Evolutionary conservation across 2,329 filamentous ascomycete genomes (phyloP).

Genomic region (Alternaria atra): DNA sequence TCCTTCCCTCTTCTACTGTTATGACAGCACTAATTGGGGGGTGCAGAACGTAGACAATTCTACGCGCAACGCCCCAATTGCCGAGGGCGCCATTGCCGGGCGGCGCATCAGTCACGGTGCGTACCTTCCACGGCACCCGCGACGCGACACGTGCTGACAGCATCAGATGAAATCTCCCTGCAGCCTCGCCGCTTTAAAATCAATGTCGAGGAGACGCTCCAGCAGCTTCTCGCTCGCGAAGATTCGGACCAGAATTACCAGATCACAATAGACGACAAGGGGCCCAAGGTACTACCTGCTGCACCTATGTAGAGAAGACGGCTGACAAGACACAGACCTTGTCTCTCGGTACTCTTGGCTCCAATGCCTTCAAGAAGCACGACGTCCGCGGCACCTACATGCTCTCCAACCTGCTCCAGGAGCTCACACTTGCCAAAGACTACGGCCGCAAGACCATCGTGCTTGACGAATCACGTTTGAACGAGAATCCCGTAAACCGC

Average conservation of each 20-base stretch:
- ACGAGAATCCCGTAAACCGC: slow-evolving; percentile 93
- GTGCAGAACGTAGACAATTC: slow-evolving; percentile 40
- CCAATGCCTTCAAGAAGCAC: slow-evolving; percentile 85
- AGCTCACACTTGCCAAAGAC: slow-evolving; percentile 90
- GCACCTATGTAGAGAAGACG: background rate
- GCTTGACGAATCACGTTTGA: slow-evolving; percentile 87
- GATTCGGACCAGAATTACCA: slow-evolving; percentile 95
- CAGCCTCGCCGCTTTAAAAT: slow-evolving; percentile 83
- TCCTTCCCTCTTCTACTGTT: background rate
- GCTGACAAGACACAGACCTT: slow-evolving; percentile 67
- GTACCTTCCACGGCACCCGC: slow-evolving; percentile 13
- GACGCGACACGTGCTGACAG: slow-evolving; percentile 15
- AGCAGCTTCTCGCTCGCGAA: slow-evolving; percentile 81
- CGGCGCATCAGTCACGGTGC: slow-evolving; percentile 52
- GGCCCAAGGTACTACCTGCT: slow-evolving; percentile 76
- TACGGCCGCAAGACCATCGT: slow-evolving; percentile 89
- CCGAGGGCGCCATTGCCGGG: slow-evolving; percentile 38
- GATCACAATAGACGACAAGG: slow-evolving; percentile 95
- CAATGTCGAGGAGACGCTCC: slow-evolving; percentile 83
- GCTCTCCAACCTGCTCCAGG: slow-evolving; percentile 94
- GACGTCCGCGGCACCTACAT: slow-evolving; percentile 97
- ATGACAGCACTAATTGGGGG: slow-evolving; percentile 20
- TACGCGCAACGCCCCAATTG: slow-evolving; percentile 42
- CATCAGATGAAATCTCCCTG: slow-evolving; percentile 74
- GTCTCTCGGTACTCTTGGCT: slow-evolving; percentile 82